phyloP scores from a whole-genome alignment of 495 filamentous ascomycete genomes.

The Aspergillus diversus region DNA sequence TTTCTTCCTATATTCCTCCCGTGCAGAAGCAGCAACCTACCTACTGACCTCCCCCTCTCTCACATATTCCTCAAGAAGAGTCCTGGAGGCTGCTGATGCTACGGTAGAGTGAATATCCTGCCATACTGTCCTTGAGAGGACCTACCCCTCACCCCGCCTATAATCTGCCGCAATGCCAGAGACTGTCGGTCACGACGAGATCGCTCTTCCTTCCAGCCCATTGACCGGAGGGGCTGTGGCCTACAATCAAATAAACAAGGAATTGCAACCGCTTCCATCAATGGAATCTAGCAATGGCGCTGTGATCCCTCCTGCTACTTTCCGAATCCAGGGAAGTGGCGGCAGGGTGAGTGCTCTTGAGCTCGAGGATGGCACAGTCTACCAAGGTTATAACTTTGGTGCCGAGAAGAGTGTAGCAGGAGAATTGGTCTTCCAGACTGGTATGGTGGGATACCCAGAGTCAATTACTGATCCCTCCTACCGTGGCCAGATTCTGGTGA shows the following conservation, averaged over 20 bases:
- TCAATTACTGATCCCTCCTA: constrained; percentile 93
- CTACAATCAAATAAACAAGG: constrained; percentile 36
- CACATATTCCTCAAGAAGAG: constrained; percentile 27
- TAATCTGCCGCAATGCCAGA: constrained; percentile 35
- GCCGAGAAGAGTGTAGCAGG: constrained; percentile 89
- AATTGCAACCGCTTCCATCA: constrained; percentile 37
- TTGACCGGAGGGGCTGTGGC: constrained; percentile 40
- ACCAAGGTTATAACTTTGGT: constrained; percentile 94
- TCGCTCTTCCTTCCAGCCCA: constrained; percentile 40
- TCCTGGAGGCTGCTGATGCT: constrained; percentile 48
- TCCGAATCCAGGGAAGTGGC: constrained; percentile 45
- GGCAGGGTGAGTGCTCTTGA: constrained; percentile 77
- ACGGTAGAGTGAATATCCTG: constrained; percentile 45
- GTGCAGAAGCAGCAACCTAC: constrained; percentile 32
- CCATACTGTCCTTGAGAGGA: constrained; percentile 50
- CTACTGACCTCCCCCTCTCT: constrained; percentile 29
- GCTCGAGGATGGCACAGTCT: constrained; percentile 84
- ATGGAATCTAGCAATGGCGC: constrained; percentile 40
- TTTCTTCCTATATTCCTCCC: constrained; percentile 32
- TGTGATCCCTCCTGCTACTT: constrained; percentile 55
- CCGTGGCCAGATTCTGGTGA: constrained; percentile 86
- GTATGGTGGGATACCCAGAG: constrained; percentile 98
- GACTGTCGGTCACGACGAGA: constrained; percentile 37
- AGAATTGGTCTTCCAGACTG: constrained; percentile 98
- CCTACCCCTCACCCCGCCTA: constrained; percentile 40